phyloP scores from a whole-genome alignment of 1,284 basidiomycete species.

The Apiotrichum sp. region DNA sequence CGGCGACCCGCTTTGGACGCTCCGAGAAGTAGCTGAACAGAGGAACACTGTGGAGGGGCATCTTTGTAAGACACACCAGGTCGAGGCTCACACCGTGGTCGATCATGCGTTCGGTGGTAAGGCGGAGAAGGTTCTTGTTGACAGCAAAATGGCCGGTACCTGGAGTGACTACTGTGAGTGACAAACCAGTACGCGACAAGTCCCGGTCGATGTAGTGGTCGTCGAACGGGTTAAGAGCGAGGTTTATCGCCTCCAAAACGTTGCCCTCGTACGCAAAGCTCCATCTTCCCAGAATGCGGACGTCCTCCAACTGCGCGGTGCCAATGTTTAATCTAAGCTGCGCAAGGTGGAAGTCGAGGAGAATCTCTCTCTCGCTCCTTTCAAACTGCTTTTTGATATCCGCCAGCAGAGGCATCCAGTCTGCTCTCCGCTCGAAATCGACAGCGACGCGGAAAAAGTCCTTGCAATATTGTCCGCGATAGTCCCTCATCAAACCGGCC shows the following conservation, averaged over 20 bases:
- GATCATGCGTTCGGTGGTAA: constrained; percentile 92
- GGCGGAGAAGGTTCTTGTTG: constrained; percentile 77
- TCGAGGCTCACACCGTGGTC: constrained; percentile 90
- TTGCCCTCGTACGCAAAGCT: constrained; percentile 78
- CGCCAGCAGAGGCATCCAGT: constrained; percentile 81
- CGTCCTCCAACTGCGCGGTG: constrained; percentile 20
- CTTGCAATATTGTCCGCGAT: constrained; percentile 76
- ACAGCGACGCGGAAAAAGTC: constrained; percentile 94
- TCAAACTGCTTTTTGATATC: constrained; percentile 82
- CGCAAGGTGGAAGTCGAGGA: constrained; percentile 68
- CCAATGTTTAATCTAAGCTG: constrained; percentile 15
- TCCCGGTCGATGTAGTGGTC: constrained; percentile 95
- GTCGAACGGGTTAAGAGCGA: constrained; percentile 90
- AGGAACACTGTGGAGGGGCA: constrained; percentile 84
- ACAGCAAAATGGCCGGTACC: constrained; percentile 94
- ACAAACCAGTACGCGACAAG: constrained; percentile 81
- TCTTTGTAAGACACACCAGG: constrained; percentile 83
- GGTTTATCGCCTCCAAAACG: constrained; percentile 86
- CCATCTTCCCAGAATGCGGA: constrained; percentile 43
- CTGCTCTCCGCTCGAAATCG: constrained; percentile 78
- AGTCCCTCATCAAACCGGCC: constrained; percentile 65
- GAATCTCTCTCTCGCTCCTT: constrained; percentile 79
- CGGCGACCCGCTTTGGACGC: constrained; percentile 49
- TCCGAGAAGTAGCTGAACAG: constrained; percentile 63
- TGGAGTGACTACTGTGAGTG: constrained; percentile 81